Evolutionary conservation across 164 flowering plant genomes (phyloP), one percentile per base, ranked within the genome.

Genomic region (Kingdonia uniflora): DNA sequence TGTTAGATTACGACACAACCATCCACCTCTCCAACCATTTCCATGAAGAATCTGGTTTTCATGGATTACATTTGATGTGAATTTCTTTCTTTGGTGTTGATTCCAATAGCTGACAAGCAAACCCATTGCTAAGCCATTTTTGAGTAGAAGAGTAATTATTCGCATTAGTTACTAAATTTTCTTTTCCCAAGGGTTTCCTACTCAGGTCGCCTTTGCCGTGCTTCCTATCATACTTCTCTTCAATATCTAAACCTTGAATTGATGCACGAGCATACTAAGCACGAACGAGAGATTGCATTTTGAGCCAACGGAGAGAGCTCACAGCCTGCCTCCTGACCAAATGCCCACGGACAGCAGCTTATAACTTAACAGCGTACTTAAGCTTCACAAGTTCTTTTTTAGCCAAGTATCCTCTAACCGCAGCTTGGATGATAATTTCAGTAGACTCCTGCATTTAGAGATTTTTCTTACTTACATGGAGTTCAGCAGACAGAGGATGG

Each of bases 1-100:
- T n/a, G n/a, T n/a, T n/a, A n/a, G n/a, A n/a, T n/a, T n/a, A n/a
- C n/a, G n/a, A n/a, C n/a, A n/a, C n/a, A n/a, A n/a, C n/a, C n/a
- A n/a, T n/a, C n/a, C n/a, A n/a, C n/a, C n/a, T n/a, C n/a, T n/a
- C 96, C 75, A 91, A 68, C 98, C 98, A 91, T 40, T 70, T 71
- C 98, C 98, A 91, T 17, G 83, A 70, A 43, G 87, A 80, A 65
- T 77, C 68, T 10, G 76, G 67, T 61, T 49, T 75, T 24, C 65
- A 61, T 42, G n/a, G n/a, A n/a, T n/a, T n/a, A n/a, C n/a, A n/a
- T n/a, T n/a, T n/a, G n/a, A n/a, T n/a, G n/a, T n/a, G 46, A 60
- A 84, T 77, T 35, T 74, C 70, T 63, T 73, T 64, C 74, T 68
- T 82, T 13, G 85, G 79, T 29, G 78, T 67, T 56, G 91, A 74